These are phyloP conservation scores for Tricholoma saponaceum DNA, from an alignment of 768 basidiomycete species.

Conservation along the genomic window DNA sequence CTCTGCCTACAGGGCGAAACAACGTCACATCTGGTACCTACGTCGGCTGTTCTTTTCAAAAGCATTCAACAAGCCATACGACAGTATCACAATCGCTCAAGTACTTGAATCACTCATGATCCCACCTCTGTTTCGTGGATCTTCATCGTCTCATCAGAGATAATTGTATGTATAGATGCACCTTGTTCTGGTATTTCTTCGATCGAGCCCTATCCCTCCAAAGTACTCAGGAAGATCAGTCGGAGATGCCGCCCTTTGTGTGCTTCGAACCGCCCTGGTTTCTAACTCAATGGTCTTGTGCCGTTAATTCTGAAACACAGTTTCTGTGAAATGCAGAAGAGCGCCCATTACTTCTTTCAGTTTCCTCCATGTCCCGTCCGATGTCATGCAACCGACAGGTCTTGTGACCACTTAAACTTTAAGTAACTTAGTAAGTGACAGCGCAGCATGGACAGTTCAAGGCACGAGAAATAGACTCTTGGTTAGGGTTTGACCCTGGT, in stretches of 20 bases:
- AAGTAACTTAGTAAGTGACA: no score
- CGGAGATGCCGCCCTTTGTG: not conserved
- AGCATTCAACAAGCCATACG: not conserved
- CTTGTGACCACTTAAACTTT: not conserved
- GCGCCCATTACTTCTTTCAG: not conserved
- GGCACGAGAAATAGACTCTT: not conserved
- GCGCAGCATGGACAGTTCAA: not conserved
- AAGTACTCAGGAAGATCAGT: not conserved
- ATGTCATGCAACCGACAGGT: not conserved
- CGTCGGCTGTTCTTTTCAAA: not conserved
- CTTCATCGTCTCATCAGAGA: not conserved
- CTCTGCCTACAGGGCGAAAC: not conserved
- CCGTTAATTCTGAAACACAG: not conserved
- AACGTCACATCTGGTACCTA: not conserved
- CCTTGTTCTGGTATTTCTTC: not conserved
- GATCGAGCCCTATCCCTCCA: not conserved
- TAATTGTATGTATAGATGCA: not conserved
- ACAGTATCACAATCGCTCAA: not conserved
- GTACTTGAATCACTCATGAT: not conserved
- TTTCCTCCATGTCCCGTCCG: not conserved
- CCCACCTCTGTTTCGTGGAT: not conserved
- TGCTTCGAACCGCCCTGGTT: not conserved
- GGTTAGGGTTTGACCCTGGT: not conserved
- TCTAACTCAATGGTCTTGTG: not conserved
- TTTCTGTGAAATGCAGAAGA: not conserved